Percentiles rank a stretch among this genome's conserved stretches.
Conservation (phyloP, 2,329 filamentous ascomycete genomes). For the Helicocarpus griseus region DNA sequence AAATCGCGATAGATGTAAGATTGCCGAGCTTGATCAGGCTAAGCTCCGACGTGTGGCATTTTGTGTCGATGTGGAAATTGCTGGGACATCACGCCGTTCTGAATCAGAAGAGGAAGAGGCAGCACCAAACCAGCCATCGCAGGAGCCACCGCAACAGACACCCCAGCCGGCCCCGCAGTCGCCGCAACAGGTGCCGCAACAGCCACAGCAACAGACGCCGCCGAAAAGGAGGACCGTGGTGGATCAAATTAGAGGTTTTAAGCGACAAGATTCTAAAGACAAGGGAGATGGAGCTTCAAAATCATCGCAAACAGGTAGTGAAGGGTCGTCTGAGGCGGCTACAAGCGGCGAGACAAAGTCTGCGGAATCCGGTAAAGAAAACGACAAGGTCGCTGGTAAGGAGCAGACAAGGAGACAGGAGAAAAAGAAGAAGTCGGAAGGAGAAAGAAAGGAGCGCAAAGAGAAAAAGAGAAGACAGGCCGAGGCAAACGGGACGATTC, state of each 20-base stretch:
- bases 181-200: too few relatives aligned
- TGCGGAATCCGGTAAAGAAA: constrained; percentile 20
- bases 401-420: constrained; percentile 68
- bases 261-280: constrained; percentile 26
- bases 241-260: constrained; percentile 2
- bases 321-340: constrained; percentile 39
- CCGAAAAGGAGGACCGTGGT: constrained; percentile 1
- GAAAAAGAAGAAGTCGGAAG: constrained; percentile 91
- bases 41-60: constrained; percentile 86
- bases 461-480: constrained; percentile 78
- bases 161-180: too few relatives aligned
- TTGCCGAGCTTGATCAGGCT: constrained; percentile 67
- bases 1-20: constrained; percentile 65
- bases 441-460: constrained; percentile 83
- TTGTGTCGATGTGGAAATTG: constrained; percentile 95
- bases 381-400: constrained; percentile 23
- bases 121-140: not conserved
- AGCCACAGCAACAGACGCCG: not conserved
- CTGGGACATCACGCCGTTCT: constrained; percentile 68
- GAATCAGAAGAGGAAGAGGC: constrained; percentile 45
- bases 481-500: constrained; percentile 77
- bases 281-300: constrained; percentile 69
- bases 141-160: not conserved
- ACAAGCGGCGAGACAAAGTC: constrained; percentile 13
- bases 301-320: constrained; percentile 47